Evolutionary conservation across 2,329 filamentous ascomycete genomes (phyloP).

Genomic region (Microdochium trichocladiopsis): DNA sequence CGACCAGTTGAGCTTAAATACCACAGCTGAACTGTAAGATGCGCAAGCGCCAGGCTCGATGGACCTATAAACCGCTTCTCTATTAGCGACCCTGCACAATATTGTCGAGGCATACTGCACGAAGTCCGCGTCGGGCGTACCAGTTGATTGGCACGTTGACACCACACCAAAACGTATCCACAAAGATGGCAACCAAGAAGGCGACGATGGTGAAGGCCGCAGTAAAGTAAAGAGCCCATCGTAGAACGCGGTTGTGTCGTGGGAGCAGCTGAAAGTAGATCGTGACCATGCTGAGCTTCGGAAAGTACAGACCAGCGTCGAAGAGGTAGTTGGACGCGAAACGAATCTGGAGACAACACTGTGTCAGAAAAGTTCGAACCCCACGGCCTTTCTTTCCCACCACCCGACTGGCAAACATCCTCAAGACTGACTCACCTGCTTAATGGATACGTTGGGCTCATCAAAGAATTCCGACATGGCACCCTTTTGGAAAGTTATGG

Average conservation of each 20-base stretch:
- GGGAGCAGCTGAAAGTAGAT: constrained; percentile 6
- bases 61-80: neutral
- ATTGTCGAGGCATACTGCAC: too few relatives aligned
- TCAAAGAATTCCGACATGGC: neutral
- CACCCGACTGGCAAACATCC: too few relatives aligned
- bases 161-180: constrained; percentile 3
- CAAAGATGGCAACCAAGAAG: constrained; percentile 1
- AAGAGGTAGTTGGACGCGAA: constrained; percentile 7
- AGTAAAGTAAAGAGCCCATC: constrained; percentile 1
- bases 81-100: too few relatives aligned
- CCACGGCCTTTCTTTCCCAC: neutral
- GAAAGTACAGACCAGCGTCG: constrained; percentile 7
- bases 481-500: constrained; percentile 2
- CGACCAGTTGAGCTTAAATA: constrained; percentile 2
- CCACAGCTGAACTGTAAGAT: neutral
- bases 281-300: constrained; percentile 5
- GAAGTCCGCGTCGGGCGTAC: too few relatives aligned
- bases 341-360: constrained; percentile 4
- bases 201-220: neutral
- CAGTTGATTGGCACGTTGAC: neutral
- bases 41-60: neutral
- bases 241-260: constrained; percentile 1
- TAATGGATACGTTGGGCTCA: neutral
- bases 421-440: neutral
- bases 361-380: too few relatives aligned